Evolutionary conservation across 2,329 filamentous ascomycete genomes (phyloP).

Genomic region (Zymoseptoria tritici): DNA sequence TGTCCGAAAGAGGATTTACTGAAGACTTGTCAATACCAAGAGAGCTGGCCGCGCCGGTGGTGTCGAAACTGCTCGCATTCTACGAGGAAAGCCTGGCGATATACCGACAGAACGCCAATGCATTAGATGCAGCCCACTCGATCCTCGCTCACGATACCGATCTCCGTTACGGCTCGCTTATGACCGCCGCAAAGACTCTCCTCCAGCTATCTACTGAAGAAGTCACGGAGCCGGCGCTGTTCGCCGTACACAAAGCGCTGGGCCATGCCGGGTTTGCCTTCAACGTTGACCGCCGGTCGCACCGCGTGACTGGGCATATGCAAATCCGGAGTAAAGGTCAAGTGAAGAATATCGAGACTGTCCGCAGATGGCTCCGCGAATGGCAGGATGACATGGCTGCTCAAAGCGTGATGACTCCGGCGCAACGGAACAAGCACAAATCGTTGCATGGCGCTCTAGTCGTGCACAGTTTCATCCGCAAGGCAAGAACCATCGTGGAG

Average conservation of each 20-base stretch:
- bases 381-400: constrained; percentile 44
- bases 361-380: constrained; percentile 47
- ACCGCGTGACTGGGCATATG: constrained; percentile 51
- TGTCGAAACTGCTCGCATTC: constrained; percentile 38
- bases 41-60: constrained; percentile 38
- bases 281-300: constrained; percentile 44
- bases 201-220: constrained; percentile 25
- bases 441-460: constrained; percentile 18
- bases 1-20: constrained; percentile 30
- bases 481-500: constrained; percentile 34
- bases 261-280: constrained; percentile 55
- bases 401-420: constrained; percentile 12
- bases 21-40: constrained; percentile 39
- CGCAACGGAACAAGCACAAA: constrained; percentile 9
- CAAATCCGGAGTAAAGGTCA: constrained; percentile 53
- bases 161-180: constrained; percentile 41
- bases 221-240: constrained; percentile 41
- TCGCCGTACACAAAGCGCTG: constrained; percentile 63
- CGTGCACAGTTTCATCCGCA: constrained; percentile 35
- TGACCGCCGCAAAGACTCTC: constrained; percentile 40
- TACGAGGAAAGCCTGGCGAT: constrained; percentile 38
- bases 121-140: constrained; percentile 45
- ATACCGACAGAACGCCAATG: constrained; percentile 40
- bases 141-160: constrained; percentile 38
- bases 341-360: constrained; percentile 44